Base-by-base conservation (phyloP, 495 filamentous ascomycete genomes). In the Penicillium paradoxum region DNA sequence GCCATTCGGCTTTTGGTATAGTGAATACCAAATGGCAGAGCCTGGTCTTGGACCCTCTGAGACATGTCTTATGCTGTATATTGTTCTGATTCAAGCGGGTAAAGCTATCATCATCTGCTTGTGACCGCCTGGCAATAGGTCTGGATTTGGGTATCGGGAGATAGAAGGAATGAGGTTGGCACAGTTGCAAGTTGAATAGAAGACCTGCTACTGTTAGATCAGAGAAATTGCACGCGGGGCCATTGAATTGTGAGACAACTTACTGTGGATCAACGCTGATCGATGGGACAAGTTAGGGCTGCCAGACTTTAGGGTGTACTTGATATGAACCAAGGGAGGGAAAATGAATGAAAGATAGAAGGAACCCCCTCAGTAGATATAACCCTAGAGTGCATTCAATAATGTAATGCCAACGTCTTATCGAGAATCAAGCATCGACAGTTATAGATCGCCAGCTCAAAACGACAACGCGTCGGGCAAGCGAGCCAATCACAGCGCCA, bases 1-100 rank as follows among this genome's bases (percentile, higher is more conserved):
- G 56, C 61, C 40, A 72, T 54, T 18, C 67, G 65, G 59, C 58
- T 66, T 11, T 52, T 49, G 45, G 57, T 68, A 14, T 65, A 59
- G 13, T 64, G 57, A 44, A 65, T 59, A 50, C 49, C 43, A 36
- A 70, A 60, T 14, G 65, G 58, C 58, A 72, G 45, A 2, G 63
- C 37, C 32, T 63, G 56, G n/a, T 69, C 55, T 45, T 62, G 53
- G 13, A 66, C 44, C 19, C 57, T 51, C 45, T 64, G 63, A 7
- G 51, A 53, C 63, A 66, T 64, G 47, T 15, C 47, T 44, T 41
- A 37, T 49, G 6, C 24, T 7, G 25, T 18, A 25, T 54, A 47
- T n/a, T 54, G 18, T 32, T 43, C 32, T 36, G 13, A 27, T 27
- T 38, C 34, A 48, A 29, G 41, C 37, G 6, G 42, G 37, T 49